Percentiles rank a stretch among this genome's conserved stretches.
Evolutionary conservation across 257 asterid genomes (phyloP).

Genomic region (Nicotiana benthamiana): DNA sequence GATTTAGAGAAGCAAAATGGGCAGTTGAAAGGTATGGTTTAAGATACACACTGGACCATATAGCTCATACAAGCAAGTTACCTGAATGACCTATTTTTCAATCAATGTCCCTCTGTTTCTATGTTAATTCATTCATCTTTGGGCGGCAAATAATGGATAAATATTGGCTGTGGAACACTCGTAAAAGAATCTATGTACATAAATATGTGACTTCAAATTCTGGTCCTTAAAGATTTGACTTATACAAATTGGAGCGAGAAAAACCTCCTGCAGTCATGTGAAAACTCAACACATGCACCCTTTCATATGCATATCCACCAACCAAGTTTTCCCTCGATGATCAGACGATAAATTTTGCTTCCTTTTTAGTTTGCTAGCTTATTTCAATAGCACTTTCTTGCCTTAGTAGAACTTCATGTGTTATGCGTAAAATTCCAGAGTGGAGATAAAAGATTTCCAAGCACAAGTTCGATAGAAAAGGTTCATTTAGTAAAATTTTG

Average conservation of each 20-base stretch:
- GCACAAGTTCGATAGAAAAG: not conserved
- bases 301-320: not conserved
- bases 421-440: not conserved
- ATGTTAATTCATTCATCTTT: not conserved
- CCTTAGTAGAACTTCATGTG: not conserved
- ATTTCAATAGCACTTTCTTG: not conserved
- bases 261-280: not conserved
- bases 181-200: not conserved
- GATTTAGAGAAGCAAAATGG: conserved; percentile 11
- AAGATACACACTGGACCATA: not conserved
- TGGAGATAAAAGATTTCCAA: not conserved
- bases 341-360: not conserved
- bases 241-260: not conserved
- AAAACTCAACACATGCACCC: not conserved
- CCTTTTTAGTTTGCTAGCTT: not conserved
- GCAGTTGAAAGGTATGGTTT: conserved; percentile 9
- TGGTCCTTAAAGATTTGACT: not conserved
- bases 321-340: not conserved
- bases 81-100: not conserved
- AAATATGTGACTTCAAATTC: not conserved
- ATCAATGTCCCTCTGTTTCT: not conserved
- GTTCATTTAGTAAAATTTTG: not conserved
- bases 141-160: not conserved
- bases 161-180: not conserved
- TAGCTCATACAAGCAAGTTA: not conserved